Percentiles rank a stretch among this genome's conserved stretches.
These are phyloP conservation scores for Coemansia reversa DNA, from an alignment of 192 early-diverging fungal genomes.

Conservation along the genomic window DNA sequence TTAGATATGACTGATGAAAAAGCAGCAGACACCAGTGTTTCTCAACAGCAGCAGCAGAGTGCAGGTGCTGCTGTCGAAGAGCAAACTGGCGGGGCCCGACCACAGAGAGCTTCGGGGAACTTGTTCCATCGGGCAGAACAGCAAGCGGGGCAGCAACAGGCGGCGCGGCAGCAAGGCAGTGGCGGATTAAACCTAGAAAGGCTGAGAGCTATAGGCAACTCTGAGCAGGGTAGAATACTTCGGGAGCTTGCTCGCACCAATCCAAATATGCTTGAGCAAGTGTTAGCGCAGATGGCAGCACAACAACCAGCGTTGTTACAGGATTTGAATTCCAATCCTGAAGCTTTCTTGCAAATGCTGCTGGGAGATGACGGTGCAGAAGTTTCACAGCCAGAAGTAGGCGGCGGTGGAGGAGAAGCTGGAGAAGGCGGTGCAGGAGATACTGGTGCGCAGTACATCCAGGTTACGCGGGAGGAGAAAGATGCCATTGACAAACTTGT, in stretches of 20 bases:
- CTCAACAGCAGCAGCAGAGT: constrained; percentile 7
- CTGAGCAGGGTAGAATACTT: constrained; percentile 90
- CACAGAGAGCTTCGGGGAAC: constrained; percentile 37
- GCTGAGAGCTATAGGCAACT: constrained; percentile 62
- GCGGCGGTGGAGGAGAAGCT: constrained; percentile 27
- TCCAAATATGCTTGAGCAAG: constrained; percentile 81
- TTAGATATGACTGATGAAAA: constrained; percentile 41
- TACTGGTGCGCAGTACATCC: constrained; percentile 68
- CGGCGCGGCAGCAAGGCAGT: constrained; percentile 21
- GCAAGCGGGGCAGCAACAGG: no score
- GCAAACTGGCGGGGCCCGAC: constrained; percentile 15
- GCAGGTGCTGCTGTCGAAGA: neutral
- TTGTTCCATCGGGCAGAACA: constrained; percentile 64
- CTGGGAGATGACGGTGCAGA: constrained; percentile 61
- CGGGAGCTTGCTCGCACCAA: constrained; percentile 82
- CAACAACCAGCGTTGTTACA: constrained; percentile 82
- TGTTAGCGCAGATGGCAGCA: constrained; percentile 80
- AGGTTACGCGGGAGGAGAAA: constrained; percentile 85
- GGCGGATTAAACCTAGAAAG: constrained; percentile 17
- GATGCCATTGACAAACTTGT: constrained; percentile 81
- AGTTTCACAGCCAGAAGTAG: constrained; percentile 14
- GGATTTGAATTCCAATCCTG: constrained; percentile 56
- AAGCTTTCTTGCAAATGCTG: constrained; percentile 79
- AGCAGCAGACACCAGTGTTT: constrained; percentile 19
- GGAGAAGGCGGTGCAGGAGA: constrained; percentile 57